Evolutionary conservation across 2,329 filamentous ascomycete genomes (phyloP), one percentile per base, ranked within the genome.

Genomic region (Huntiella omanensis): DNA sequence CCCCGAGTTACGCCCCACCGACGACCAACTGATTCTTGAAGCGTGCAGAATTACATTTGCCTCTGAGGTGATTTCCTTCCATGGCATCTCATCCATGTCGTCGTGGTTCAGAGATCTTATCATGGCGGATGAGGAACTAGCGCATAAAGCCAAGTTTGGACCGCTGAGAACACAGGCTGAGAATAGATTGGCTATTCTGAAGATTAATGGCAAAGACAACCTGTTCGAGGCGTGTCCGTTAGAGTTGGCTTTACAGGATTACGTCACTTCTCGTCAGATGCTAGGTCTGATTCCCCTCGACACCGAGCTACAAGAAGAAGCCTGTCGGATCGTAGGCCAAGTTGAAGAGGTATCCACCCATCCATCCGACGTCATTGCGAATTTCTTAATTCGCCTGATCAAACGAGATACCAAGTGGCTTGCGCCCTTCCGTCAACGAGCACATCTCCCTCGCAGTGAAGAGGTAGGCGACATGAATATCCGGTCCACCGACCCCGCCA

Each of bases 31-130:
- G 46, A 67, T 70, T 49, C 55, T 66, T n/a, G 71, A 77, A 56
- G 72, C 71, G n/a, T 73, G 70, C 42, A 65, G 68, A 49, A 68
- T 77, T 51, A 64, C 77, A 52, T 71, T 69, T 50, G 71, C 67
- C 4, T 63, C 69, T 15, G 72, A 77, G 53, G 58, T 65, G 43
- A 54, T 64, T 38, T 68, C 64, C 3, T 57, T 60, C 12, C 61
- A 61, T 16, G 59, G 58, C 1, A 59, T 61, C 36, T 60, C 58
- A 1, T 59, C 60, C 3, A 60, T 62, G 17, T 56, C 58, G 22
- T 64, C 64, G 2, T 79, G 75, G 75, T 64, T 79, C 45, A 67
- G 70, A 51, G 74, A 78, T 54, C 57, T 78, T 6, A 59, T 78
- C 46, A 64, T 77, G 61, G 66, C 64, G 28, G 63, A 64, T 1